phyloP scores from a whole-genome alignment of 2,329 filamentous ascomycete species.

The Colletotrichum liaoningense region DNA sequence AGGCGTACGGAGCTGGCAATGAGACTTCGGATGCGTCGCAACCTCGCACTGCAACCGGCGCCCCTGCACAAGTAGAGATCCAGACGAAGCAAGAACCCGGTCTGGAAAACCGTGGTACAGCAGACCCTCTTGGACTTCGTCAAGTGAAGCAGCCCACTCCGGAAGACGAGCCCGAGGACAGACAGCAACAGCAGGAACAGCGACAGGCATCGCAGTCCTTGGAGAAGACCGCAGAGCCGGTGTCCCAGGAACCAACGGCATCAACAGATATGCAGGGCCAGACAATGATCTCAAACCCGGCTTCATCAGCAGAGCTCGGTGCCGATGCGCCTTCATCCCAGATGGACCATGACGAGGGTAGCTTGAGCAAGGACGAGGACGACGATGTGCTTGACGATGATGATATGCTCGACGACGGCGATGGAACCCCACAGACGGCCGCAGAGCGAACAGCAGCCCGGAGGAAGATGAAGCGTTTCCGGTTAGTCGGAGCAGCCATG shows the following conservation, averaged over 20 bases:
- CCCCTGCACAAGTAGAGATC: constrained; percentile 66
- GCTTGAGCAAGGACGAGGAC: constrained; percentile 56
- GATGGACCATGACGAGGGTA: constrained; percentile 49
- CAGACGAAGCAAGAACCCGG: constrained; percentile 70
- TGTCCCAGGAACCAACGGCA: constrained; percentile 52
- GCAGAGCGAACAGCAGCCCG: constrained; percentile 68
- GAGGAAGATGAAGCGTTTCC: constrained; percentile 83
- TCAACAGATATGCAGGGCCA: constrained; percentile 52
- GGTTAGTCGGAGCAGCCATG: constrained; percentile 58
- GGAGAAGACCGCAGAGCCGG: constrained; percentile 50
- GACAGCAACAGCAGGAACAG: constrained; percentile 36
- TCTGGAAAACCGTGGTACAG: constrained; percentile 48
- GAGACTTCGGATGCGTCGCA: constrained; percentile 49
- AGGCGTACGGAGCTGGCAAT: constrained; percentile 56
- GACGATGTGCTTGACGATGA: constrained; percentile 68
- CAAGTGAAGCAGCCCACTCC: constrained; percentile 54
- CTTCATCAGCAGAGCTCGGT: constrained; percentile 48
- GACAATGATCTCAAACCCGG: constrained; percentile 52
- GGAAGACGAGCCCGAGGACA: constrained; percentile 48
- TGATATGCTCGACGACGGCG: constrained; percentile 64
- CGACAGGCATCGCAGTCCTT: constrained; percentile 46
- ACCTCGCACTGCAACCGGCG: constrained; percentile 50
- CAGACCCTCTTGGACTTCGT: constrained; percentile 55
- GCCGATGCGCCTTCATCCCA: constrained; percentile 47
- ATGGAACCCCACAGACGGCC: constrained; percentile 62